phyloP scores from a whole-genome alignment of 164 flowering plant species.

The Brasenia schreberi region DNA sequence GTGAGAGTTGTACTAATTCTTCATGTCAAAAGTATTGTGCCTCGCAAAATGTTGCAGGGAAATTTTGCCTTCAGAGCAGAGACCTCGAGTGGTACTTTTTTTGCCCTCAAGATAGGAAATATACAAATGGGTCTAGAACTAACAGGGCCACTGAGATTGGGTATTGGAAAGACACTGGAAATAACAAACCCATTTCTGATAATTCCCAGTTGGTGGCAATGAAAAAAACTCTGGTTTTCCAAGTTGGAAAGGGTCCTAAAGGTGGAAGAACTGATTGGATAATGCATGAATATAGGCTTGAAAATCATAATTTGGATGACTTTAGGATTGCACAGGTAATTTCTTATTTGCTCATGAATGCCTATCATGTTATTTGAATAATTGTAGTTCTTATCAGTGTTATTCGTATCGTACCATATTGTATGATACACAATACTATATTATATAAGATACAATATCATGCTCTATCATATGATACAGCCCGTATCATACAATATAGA shows the following conservation, averaged over 20 bases:
- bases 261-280: not conserved
- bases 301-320: not conserved
- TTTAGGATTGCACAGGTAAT: not conserved
- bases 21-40: too few relatives aligned
- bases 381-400: too few relatives aligned
- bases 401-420: too few relatives aligned
- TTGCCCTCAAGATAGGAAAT: conserved; percentile 8
- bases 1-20: too few relatives aligned
- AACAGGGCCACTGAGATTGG: conserved; percentile 9
- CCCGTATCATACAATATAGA: too few relatives aligned
- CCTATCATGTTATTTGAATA: too few relatives aligned
- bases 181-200: not conserved
- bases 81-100: conserved; percentile 13
- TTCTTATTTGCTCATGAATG: not conserved
- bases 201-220: not conserved
- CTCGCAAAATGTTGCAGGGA: too few relatives aligned
- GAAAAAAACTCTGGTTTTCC: not conserved
- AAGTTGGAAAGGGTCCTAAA: not conserved
- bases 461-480: too few relatives aligned
- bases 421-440: too few relatives aligned
- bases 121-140: conserved; percentile 7
- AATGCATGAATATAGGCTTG: not conserved
- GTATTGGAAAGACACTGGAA: conserved; percentile 11
- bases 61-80: conserved; percentile 2
- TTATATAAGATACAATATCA: too few relatives aligned